Conservation (phyloP, 352 stramenopile species). For the Globisporangium rhizosaccharum region DNA sequence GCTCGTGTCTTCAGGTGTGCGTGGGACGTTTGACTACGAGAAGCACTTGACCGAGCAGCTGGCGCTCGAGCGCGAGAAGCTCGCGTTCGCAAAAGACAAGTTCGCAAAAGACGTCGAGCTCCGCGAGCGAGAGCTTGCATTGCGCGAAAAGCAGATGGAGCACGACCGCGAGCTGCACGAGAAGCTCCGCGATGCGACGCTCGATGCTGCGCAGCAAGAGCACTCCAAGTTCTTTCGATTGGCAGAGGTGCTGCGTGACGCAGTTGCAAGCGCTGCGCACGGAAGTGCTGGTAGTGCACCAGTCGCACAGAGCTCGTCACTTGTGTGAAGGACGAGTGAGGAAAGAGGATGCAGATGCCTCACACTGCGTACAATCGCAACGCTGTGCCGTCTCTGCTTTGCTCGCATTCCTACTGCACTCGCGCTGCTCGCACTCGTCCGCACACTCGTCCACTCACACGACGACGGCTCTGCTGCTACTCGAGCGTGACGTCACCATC, state of each 20-base stretch:
- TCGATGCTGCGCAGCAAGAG: constrained; percentile 42
- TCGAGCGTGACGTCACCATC: constrained; percentile 3
- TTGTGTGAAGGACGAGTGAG: constrained; percentile 22
- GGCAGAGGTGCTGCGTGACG: constrained; percentile 52
- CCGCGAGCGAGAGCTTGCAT: constrained; percentile 53
- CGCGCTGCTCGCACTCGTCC: no score
- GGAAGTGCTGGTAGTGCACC: not conserved
- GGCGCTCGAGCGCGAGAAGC: constrained; percentile 55
- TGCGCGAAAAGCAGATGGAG: constrained; percentile 60
- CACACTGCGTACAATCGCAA: no score
- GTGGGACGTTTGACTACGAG: constrained; percentile 65
- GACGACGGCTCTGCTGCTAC: not conserved
- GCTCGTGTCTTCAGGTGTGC: constrained; percentile 21
- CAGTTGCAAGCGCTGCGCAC: constrained; percentile 28
- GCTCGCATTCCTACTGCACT: not conserved
- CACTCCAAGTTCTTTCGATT: constrained; percentile 54
- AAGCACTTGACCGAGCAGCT: constrained; percentile 71
- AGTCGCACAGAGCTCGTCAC: constrained; percentile 17
- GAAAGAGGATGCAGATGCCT: no score
- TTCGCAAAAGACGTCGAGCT: constrained; percentile 77
- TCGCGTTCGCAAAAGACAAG: constrained; percentile 67
- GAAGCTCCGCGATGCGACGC: constrained; percentile 38
- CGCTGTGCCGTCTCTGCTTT: no score
- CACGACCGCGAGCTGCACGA: constrained; percentile 54
- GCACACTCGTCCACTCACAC: not conserved